These are phyloP conservation scores for Coriaria nepalensis DNA, from an alignment of 306 rosid genomes.

Conservation along the genomic window DNA sequence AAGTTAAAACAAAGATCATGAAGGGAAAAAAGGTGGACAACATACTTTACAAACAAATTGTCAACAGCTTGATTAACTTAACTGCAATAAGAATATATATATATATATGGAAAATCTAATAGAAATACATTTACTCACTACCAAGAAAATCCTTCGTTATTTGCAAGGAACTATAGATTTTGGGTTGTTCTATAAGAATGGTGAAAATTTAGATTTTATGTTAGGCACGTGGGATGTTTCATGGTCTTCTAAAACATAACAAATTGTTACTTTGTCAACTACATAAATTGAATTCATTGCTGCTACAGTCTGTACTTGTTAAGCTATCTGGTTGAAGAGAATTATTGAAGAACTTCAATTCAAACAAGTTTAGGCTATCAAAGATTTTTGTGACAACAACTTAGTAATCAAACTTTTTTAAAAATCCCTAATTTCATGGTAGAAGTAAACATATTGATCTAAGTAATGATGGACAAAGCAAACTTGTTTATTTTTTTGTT, in stretches of 20 bases:
- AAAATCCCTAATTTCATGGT: conserved; percentile 3
- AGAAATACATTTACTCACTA: neutral
- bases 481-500: conserved; percentile 1
- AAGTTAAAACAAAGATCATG: neutral
- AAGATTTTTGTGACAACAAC: neutral
- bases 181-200: neutral
- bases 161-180: neutral
- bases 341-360: neutral
- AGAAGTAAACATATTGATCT: conserved; percentile 10
- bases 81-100: neutral
- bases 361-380: neutral
- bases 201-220: neutral
- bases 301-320: neutral
- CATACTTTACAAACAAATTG: neutral
- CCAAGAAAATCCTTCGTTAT: neutral
- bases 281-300: neutral
- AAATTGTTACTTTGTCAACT: neutral
- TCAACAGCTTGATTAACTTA: neutral
- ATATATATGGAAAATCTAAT: neutral
- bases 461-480: neutral
- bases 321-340: neutral
- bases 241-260: neutral
- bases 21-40: neutral
- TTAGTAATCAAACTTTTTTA: neutral
- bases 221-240: neutral